Conservation (phyloP, 441 rosid species). For the Populus hybrid region DNA sequence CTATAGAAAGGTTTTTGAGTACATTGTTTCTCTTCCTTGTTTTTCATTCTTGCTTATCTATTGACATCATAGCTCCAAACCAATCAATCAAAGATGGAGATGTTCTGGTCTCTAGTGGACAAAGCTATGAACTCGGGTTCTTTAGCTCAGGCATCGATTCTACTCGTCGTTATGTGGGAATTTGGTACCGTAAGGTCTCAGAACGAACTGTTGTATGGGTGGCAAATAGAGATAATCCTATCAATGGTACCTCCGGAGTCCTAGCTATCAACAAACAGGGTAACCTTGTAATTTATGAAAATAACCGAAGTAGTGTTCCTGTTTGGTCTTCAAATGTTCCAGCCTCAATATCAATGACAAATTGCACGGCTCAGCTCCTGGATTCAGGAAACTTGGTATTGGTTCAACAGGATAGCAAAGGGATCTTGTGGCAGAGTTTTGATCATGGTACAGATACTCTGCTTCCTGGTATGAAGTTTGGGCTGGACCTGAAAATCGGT, state of each 20-base stretch:
- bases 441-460: no score
- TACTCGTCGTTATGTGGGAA: constrained; percentile 33
- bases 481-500: no score
- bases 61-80: constrained; percentile 5
- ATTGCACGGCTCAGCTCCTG: no score
- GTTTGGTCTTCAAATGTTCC: constrained; percentile 17
- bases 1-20: background rate
- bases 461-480: no score
- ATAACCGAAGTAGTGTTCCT: background rate
- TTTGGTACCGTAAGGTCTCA: background rate
- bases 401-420: no score
- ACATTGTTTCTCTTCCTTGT: constrained; percentile 3
- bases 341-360: background rate
- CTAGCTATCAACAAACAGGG: background rate
- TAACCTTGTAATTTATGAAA: background rate
- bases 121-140: constrained; percentile 42
- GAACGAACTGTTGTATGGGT: background rate
- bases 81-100: constrained; percentile 42
- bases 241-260: background rate
- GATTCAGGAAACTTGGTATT: no score
- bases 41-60: background rate
- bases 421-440: no score
- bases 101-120: background rate
- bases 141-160: constrained; percentile 36
- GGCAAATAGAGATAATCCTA: constrained; percentile 4